These are phyloP conservation scores for Biscutella laevigata DNA, from an alignment of 441 rosid genomes.

Conservation along the genomic window DNA sequence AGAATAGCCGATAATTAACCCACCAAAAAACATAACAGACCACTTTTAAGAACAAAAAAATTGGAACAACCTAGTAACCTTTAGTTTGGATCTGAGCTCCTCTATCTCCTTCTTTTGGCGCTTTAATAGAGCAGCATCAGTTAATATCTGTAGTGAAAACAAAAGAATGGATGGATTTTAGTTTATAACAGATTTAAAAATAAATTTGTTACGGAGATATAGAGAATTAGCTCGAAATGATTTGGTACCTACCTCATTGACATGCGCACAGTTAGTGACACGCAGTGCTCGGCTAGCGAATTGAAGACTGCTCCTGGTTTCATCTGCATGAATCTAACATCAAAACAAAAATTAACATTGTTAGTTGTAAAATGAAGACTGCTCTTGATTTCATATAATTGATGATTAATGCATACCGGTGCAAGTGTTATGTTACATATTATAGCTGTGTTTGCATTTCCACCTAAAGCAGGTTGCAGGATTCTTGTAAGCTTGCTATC, in stretches of 20 bases:
- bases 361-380: slow-evolving; percentile 46
- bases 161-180: slow-evolving; percentile 10
- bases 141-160: slow-evolving; percentile 50
- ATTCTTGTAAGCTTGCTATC: slow-evolving; percentile 97
- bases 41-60: not conserved
- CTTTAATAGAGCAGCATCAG: slow-evolving; percentile 92
- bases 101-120: slow-evolving; percentile 98
- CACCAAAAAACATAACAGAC: not conserved
- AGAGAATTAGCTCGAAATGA: slow-evolving; percentile 6
- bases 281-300: slow-evolving; percentile 94
- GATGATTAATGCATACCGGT: slow-evolving; percentile 43
- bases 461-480: slow-evolving; percentile 93
- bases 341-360: slow-evolving; percentile 18
- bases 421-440: slow-evolving; percentile 97
- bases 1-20: slow-evolving; percentile 5
- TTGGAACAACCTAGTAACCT: slow-evolving; percentile 33
- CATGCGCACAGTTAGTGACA: slow-evolving; percentile 85
- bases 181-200: slow-evolving; percentile 7
- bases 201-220: slow-evolving; percentile 9
- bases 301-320: slow-evolving; percentile 93
- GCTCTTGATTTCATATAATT: slow-evolving; percentile 42
- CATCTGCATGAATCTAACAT: slow-evolving; percentile 82
- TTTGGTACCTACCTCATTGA: slow-evolving; percentile 69
- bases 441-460: slow-evolving; percentile 97
- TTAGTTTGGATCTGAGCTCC: slow-evolving; percentile 87